These are phyloP conservation scores for Leccinum griseonigrum DNA, from an alignment of 1,284 basidiomycete genomes.

Conservation along the genomic window DNA sequence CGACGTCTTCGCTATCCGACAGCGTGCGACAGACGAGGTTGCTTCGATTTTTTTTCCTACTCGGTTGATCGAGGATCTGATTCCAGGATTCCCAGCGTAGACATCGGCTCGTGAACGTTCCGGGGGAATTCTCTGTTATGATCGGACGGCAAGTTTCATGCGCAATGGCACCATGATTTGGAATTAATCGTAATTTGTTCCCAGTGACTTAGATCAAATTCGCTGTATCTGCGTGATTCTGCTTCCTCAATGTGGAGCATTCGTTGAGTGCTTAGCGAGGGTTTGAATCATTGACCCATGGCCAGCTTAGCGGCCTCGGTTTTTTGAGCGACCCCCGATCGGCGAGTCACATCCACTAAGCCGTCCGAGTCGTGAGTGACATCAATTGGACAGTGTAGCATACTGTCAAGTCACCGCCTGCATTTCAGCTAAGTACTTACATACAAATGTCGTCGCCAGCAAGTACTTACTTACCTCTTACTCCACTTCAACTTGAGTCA, in stretches of 20 bases:
- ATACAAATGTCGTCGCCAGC: too few relatives aligned
- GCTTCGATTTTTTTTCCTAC: background rate
- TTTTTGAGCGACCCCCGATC: too few relatives aligned
- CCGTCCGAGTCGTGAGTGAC: background rate
- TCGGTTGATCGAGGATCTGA: background rate
- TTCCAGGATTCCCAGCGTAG: background rate
- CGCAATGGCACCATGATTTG: background rate
- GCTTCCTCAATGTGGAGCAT: background rate
- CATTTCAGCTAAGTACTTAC: too few relatives aligned
- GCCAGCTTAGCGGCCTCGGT: too few relatives aligned
- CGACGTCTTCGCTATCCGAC: background rate
- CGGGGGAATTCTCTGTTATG: too few relatives aligned
- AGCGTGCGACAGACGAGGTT: background rate
- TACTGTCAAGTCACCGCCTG: background rate
- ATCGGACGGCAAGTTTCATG: background rate
- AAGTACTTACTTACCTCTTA: background rate
- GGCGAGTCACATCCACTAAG: background rate
- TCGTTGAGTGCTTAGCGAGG: too few relatives aligned
- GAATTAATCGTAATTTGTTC: background rate
- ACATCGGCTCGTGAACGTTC: background rate
- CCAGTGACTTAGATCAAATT: background rate
- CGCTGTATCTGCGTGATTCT: background rate
- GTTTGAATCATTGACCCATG: background rate
- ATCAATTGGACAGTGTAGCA: background rate
- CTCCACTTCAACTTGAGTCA: background rate